phyloP scores from a whole-genome alignment of 2,329 filamentous ascomycete genomes.

The Lachnellula arida region DNA sequence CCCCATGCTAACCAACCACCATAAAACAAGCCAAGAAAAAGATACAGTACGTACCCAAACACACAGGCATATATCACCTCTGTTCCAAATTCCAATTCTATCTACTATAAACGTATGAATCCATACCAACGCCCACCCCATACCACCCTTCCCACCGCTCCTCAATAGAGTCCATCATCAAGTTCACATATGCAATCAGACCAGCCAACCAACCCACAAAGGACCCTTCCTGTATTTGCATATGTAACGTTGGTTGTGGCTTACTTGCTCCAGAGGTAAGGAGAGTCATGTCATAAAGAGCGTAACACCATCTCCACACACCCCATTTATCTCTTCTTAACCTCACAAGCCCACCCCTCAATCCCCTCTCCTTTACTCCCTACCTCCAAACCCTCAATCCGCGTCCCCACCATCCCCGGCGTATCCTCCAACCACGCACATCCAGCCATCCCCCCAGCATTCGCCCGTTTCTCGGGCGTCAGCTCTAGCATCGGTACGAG shows the following conservation, averaged over 20 bases:
- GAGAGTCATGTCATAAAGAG: no score
- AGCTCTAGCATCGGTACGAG: slow-evolving; percentile 88
- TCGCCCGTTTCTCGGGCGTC: slow-evolving; percentile 81
- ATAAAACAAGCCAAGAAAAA: neutral
- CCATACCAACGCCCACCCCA: neutral
- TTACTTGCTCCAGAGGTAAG: no score
- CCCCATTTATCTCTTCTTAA: slow-evolving; percentile 55
- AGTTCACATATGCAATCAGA: no score
- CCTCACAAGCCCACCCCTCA: slow-evolving; percentile 85
- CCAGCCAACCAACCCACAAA: no score
- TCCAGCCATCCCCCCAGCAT: slow-evolving; percentile 91
- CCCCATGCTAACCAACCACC: neutral
- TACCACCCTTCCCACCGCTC: neutral
- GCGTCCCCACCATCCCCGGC: slow-evolving; percentile 78
- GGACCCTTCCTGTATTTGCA: neutral
- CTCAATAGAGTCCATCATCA: neutral
- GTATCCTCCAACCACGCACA: slow-evolving; percentile 81
- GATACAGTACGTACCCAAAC: no score
- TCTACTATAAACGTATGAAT: neutral
- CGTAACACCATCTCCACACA: no score
- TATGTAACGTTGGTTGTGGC: neutral
- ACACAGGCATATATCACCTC: no score
- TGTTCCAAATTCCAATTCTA: neutral
- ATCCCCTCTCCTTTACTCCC: slow-evolving; percentile 87
- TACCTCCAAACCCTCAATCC: slow-evolving; percentile 67